Base-by-base conservation (phyloP, 2,329 filamentous ascomycete species). In the Reticulascus tulasneorum region DNA sequence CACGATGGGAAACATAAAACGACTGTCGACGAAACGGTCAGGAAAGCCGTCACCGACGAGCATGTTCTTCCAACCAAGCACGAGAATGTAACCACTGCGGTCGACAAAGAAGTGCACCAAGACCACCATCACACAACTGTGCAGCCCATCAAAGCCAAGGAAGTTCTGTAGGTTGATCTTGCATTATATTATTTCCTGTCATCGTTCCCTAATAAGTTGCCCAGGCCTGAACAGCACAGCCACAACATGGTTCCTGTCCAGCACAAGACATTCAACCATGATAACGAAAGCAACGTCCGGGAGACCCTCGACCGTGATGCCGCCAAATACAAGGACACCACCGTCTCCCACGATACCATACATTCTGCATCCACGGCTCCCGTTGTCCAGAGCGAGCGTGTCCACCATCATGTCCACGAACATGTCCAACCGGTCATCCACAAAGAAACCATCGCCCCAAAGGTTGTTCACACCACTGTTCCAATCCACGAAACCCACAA, bases 401-500 rank as follows among this genome's bases (percentile, higher is more conserved):
- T 56, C 0, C 54, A 59, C 37, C 60, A 67, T 37, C 65, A 76
- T 35, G 71, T 84, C 4, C 78, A 84, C 44, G 80, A 86, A 56
- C 79, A 75, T 20, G 74, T 87, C 30, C 81, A 87, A 55, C 83
- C 83, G 0, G 72, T 87, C 1, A 66, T 88, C 23, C 69, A 87
- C 33, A 85, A 84, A 54, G 79, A 86, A 47, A 77, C 73, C 1
- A 65, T 86, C 19, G 75, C 84, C 45, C 81, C 80, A 2, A 69
- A 77, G 12, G 73, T 87, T 4, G 68, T 86, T 2, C 84, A 88
- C 64, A 86, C 79, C 17, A 86, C 80, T 2, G 68, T 84, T 0
- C 84, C 83, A 0, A 71, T 88, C 26, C 83, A 87, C 46, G 84
- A 88, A 61, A 73, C 75, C 3, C 83, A 87, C 53, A 79, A 86